Percentiles rank a stretch among this genome's conserved stretches.
Evolutionary conservation across 2,329 filamentous ascomycete genomes (phyloP).

Genomic region (Ophiostoma sp.): DNA sequence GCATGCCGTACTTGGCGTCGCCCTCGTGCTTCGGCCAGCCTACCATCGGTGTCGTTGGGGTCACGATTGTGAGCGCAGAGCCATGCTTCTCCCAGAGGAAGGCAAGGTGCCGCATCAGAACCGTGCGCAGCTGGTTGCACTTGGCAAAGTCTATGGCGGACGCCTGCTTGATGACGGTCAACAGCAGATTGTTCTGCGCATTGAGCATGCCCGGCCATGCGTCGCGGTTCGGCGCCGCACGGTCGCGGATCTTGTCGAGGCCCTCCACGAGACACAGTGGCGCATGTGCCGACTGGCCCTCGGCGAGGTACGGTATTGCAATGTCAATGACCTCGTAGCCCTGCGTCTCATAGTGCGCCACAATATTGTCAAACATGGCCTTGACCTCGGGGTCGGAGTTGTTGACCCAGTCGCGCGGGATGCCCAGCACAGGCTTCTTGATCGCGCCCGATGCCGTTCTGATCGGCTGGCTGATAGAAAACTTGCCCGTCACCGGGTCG

Average conservation of each 20-base stretch:
- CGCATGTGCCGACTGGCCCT: conserved; percentile 72
- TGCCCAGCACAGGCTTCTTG: conserved; percentile 54
- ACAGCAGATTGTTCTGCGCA: conserved; percentile 62
- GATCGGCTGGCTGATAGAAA: conserved; percentile 39
- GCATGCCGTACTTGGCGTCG: conserved; percentile 65
- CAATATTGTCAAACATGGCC: conserved; percentile 53
- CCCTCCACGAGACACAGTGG: conserved; percentile 72
- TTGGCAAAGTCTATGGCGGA: conserved; percentile 64
- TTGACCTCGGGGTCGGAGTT: conserved; percentile 60
- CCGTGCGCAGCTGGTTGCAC: conserved; percentile 64
- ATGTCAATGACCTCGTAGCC: conserved; percentile 54
- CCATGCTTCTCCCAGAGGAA: conserved; percentile 68
- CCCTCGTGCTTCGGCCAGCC: conserved; percentile 62
- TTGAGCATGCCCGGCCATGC: conserved; percentile 54
- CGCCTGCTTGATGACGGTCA: conserved; percentile 60
- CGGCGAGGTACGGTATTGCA: conserved; percentile 57
- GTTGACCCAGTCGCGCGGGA: conserved; percentile 64
- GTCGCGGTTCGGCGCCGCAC: conserved; percentile 38
- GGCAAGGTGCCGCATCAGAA: conserved; percentile 74
- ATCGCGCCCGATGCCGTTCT: conserved; percentile 26
- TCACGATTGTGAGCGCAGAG: conserved; percentile 62
- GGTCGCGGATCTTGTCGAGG: conserved; percentile 42
- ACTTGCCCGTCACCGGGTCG: conserved; percentile 55
- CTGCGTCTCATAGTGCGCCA: conserved; percentile 51
- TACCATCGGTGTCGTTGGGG: conserved; percentile 68